phyloP scores from a whole-genome alignment of 2,329 filamentous ascomycete genomes.

The Epichloe hybrida region DNA sequence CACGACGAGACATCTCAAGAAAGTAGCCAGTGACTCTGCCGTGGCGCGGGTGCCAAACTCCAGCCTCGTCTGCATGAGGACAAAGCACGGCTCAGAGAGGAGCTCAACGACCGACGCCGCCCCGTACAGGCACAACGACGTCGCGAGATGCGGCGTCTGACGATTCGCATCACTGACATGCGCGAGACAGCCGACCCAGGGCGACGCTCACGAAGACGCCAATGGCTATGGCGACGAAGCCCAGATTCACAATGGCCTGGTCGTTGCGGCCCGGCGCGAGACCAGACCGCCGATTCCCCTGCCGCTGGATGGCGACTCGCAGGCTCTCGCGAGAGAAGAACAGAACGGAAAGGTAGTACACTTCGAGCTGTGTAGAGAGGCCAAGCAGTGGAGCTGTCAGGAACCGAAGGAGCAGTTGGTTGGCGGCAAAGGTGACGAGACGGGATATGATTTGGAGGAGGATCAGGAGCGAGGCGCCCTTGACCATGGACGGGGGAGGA shows the following conservation, averaged over 20 bases:
- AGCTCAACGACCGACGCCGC: conserved; percentile 57
- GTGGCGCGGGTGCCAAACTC: conserved; percentile 67
- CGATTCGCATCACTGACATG: conserved; percentile 33
- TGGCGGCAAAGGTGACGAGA: conserved; percentile 77
- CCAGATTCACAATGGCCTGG: conserved; percentile 78
- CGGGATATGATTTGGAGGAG: conserved; percentile 79
- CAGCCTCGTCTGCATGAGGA: conserved; percentile 69
- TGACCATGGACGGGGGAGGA: conserved; percentile 30
- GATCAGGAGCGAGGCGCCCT: conserved; percentile 75
- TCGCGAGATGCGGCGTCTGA: conserved; percentile 49
- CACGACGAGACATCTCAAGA: conserved; percentile 62
- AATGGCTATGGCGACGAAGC: conserved; percentile 62
- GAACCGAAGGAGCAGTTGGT: conserved; percentile 80
- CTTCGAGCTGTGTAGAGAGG: conserved; percentile 76
- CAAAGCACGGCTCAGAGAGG: conserved; percentile 76
- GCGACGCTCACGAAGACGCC: conserved; percentile 50
- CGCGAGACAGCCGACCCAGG: conserved; percentile 47
- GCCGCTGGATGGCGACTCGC: conserved; percentile 80
- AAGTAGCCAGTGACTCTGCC: conserved; percentile 72
- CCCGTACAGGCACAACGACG: conserved; percentile 40
- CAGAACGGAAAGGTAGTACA: conserved; percentile 84
- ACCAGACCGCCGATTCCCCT: conserved; percentile 20
- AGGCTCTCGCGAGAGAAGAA: conserved; percentile 90
- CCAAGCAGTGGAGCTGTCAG: conserved; percentile 77
- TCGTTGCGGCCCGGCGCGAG: conserved; percentile 21